phyloP scores from a whole-genome alignment of 2,329 filamentous ascomycete genomes.

The Thielaviopsis ethacetica region DNA sequence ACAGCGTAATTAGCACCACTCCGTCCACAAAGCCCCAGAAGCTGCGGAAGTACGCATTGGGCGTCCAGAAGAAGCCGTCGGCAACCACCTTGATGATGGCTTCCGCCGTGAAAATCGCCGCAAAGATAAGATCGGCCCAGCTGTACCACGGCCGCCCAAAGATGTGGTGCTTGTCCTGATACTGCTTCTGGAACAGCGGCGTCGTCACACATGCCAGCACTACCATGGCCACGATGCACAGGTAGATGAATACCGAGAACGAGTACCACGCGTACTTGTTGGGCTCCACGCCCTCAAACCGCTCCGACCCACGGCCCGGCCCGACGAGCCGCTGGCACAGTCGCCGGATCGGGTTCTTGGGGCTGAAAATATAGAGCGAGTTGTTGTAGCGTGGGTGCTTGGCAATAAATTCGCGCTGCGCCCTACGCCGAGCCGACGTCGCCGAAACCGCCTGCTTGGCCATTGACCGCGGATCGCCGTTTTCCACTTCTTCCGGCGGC shows the following conservation, averaged over 20 bases:
- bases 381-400: slow-evolving; percentile 86
- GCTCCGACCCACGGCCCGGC: slow-evolving; percentile 70
- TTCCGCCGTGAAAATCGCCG: slow-evolving; percentile 70
- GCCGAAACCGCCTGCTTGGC: slow-evolving; percentile 80
- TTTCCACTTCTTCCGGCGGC: slow-evolving; percentile 45
- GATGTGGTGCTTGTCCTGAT: slow-evolving; percentile 45
- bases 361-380: slow-evolving; percentile 72
- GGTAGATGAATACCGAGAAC: slow-evolving; percentile 88
- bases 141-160: slow-evolving; percentile 55
- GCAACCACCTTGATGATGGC: slow-evolving; percentile 85
- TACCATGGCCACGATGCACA: slow-evolving; percentile 95
- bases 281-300: slow-evolving; percentile 78
- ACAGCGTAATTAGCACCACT: slow-evolving; percentile 77
- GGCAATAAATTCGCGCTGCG: slow-evolving; percentile 77
- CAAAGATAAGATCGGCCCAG: slow-evolving; percentile 83
- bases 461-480: slow-evolving; percentile 67
- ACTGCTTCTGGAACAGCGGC: slow-evolving; percentile 80
- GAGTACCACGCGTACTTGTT: slow-evolving; percentile 82
- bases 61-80: slow-evolving; percentile 90
- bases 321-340: slow-evolving; percentile 83
- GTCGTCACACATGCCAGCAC: slow-evolving; percentile 86
- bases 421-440: slow-evolving; percentile 65
- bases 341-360: slow-evolving; percentile 59
- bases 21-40: slow-evolving; percentile 96
- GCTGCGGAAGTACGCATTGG: slow-evolving; percentile 90